A percentile compares a stretch with the other conserved stretches of the same genome.
Evolutionary conservation across 768 basidiomycete species (phyloP).

Genomic region (Lactarius sanguifluus): DNA sequence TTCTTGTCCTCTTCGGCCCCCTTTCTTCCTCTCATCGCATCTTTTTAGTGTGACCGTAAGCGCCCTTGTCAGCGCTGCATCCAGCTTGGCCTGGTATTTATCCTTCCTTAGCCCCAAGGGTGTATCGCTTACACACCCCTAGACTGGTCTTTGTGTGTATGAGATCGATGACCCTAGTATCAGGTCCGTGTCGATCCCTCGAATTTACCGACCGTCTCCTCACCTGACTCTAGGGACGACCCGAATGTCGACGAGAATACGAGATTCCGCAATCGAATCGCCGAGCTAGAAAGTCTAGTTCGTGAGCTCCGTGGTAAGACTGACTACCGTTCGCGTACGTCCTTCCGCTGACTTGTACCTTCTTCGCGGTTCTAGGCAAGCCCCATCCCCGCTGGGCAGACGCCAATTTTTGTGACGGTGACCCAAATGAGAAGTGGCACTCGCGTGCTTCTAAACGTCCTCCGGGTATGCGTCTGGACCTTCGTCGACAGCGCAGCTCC

Average conservation of each 20-base stretch:
- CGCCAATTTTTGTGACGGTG: slow-evolving; percentile 72
- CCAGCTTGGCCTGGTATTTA: slow-evolving; percentile 74
- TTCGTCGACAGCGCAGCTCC: slow-evolving; percentile 32
- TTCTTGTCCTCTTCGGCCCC: slow-evolving; percentile 14
- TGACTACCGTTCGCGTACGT: neutral
- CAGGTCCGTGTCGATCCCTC: slow-evolving; percentile 48
- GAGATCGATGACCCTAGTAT: slow-evolving; percentile 89
- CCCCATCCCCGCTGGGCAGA: slow-evolving; percentile 89
- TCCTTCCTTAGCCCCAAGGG: slow-evolving; percentile 11
- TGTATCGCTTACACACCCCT: slow-evolving; percentile 10
- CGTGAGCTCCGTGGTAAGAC: slow-evolving; percentile 76
- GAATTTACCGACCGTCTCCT: neutral
- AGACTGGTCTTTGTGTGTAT: slow-evolving; percentile 95
- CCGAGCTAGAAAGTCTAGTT: slow-evolving; percentile 90
- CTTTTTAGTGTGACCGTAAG: slow-evolving; percentile 79
- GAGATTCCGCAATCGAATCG: slow-evolving; percentile 81
- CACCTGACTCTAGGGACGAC: slow-evolving; percentile 59
- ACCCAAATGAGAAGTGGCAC: slow-evolving; percentile 84
- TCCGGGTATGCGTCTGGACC: slow-evolving; percentile 32
- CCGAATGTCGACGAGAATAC: slow-evolving; percentile 86
- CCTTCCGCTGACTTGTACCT: slow-evolving; percentile 12
- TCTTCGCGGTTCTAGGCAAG: slow-evolving; percentile 53
- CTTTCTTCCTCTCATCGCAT: slow-evolving; percentile 21
- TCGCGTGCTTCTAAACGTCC: slow-evolving; percentile 74
- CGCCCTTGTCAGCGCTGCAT: slow-evolving; percentile 90